These are phyloP conservation scores for Sextonia rubra DNA, from an alignment of 164 flowering plant species.

Conservation along the genomic window DNA sequence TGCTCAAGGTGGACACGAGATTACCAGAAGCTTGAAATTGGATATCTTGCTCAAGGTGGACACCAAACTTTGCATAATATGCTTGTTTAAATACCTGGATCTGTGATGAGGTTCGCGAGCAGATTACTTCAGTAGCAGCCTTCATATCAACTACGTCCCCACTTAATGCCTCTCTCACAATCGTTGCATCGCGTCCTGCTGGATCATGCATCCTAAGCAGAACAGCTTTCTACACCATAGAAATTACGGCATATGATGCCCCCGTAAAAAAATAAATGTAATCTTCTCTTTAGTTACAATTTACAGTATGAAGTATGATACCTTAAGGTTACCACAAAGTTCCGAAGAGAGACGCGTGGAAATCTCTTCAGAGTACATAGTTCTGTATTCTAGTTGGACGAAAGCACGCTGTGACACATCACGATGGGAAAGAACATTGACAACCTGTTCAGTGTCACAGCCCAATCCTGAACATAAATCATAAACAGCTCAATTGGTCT, in stretches of 20 bases:
- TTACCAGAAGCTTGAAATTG: conserved; percentile 54
- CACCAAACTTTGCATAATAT: conserved; percentile 38
- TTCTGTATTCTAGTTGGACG: conserved; percentile 63
- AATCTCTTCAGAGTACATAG: conserved; percentile 53
- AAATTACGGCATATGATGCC: neutral
- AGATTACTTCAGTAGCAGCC: conserved; percentile 74
- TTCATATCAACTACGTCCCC: conserved; percentile 29
- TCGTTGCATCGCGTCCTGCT: conserved; percentile 52
- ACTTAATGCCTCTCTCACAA: conserved; percentile 41
- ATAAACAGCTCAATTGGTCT: neutral
- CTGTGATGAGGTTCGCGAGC: conserved; percentile 72
- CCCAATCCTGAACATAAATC: conserved; percentile 55
- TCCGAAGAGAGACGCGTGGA: conserved; percentile 54
- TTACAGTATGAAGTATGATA: conserved; percentile 11
- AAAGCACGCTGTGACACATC: conserved; percentile 57
- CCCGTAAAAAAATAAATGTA: neutral
- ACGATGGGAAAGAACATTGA: conserved; percentile 65
- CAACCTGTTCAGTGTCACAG: conserved; percentile 58
- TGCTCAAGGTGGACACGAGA: no score
- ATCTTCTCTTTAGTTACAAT: neutral
- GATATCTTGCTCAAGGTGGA: conserved; percentile 56
- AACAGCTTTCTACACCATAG: conserved; percentile 50
- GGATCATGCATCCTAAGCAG: conserved; percentile 76
- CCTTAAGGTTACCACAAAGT: conserved; percentile 66
- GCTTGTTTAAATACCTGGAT: conserved; percentile 54